A percentile compares a stretch with the other conserved stretches of the same genome.
phyloP scores from a whole-genome alignment of 2,329 filamentous ascomycete genomes.

The Fusarium compactum region DNA sequence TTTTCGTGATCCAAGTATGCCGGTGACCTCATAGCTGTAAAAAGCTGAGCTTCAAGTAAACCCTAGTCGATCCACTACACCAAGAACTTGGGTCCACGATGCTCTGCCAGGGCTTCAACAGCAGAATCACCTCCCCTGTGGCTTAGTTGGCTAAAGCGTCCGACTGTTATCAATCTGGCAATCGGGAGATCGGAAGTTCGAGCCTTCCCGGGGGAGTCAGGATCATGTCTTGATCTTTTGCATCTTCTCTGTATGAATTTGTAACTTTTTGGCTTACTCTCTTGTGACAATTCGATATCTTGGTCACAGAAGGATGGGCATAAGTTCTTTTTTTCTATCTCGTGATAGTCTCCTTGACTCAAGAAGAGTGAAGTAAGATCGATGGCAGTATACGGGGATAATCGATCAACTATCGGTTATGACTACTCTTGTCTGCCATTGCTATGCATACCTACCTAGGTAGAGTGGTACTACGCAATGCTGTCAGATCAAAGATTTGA shows the following conservation, averaged over 20 bases:
- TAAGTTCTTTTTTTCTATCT: background rate
- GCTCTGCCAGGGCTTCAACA: background rate
- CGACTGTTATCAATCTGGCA: slow-evolving; percentile 38
- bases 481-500: background rate
- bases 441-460: background rate
- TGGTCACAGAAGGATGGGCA: background rate
- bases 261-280: background rate
- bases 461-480: background rate
- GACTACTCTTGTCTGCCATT: background rate
- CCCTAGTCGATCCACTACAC: slow-evolving; percentile 7
- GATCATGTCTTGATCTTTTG: background rate
- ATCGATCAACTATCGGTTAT: background rate
- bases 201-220: slow-evolving; percentile 46
- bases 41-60: background rate
- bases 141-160: slow-evolving; percentile 46
- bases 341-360: background rate
- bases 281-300: background rate
- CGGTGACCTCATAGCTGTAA: background rate
- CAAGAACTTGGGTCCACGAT: slow-evolving; percentile 1
- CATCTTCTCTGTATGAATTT: background rate
- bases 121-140: slow-evolving; percentile 32
- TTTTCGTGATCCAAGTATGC: background rate
- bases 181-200: slow-evolving; percentile 50
- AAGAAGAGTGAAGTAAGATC: background rate
- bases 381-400: background rate